Evolutionary conservation across 106 monocot species (phyloP), one percentile per base, ranked within the genome.

Genomic region (Acanthochlamys bracteata): DNA sequence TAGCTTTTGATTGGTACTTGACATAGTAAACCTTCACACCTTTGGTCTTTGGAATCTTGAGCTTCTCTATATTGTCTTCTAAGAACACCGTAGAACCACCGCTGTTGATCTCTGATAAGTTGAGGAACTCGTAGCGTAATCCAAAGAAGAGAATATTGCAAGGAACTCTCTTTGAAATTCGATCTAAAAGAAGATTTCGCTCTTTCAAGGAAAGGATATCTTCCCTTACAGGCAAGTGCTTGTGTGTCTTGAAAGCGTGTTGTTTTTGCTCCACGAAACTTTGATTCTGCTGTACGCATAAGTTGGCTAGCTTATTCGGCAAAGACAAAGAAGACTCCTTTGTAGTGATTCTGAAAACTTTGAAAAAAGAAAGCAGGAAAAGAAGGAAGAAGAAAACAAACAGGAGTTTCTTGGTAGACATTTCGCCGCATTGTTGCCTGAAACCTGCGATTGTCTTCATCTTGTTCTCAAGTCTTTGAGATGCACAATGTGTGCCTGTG

Each of bases 111-210:
- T 7, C 20, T 11, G 74, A 59, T 15, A 73, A 43, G 45, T 22
- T 27, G n/a, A 74, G 66, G 39, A 74, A 19, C 41, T 66, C 66
- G 1, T 66, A n/a, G 7, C 52, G 43, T 7, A 67, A 11, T 11
- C 74, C 74, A 22, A 74, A 74, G 22, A 74, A 12, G 66, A 67
- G 46, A 40, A 74, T 57, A 60, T 74, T 74, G 53, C 74, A 74
- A 11, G 74, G 74, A 0, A 66, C 14, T 61, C 74, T 66, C 20
- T 20, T 22, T 12, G 74, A 59, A 27, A 74, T 24, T 16, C 66
- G 27, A 13, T 42, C 39, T 1, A 51, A 53, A 10, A 74, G 76
- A 20, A 76, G 76, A 3, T 10, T 17, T 10, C 23, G 25, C 54
- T 76, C 76, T 19, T 76, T 76, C 1, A 39, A 7, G 43, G 68